Conservation (phyloP, 768 basidiomycete genomes). For the Fibroporia radiculosa region DNA sequence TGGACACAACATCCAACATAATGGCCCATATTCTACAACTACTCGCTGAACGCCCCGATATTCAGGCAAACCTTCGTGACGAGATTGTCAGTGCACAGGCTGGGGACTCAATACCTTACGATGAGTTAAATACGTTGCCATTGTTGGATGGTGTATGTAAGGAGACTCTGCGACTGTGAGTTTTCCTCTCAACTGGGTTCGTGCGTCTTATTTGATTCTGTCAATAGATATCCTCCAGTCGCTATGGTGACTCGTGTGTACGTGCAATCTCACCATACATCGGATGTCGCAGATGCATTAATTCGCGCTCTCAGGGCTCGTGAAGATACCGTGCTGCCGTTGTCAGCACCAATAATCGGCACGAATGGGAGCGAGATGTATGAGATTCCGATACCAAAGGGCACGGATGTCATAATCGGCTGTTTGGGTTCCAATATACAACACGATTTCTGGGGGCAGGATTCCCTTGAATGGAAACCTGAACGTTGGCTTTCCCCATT, state of each 20-base stretch:
- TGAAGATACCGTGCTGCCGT: slow-evolving; percentile 51
- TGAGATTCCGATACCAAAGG: slow-evolving; percentile 39
- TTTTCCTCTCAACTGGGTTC: background rate
- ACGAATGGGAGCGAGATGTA: slow-evolving; percentile 30
- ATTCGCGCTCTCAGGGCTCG: slow-evolving; percentile 24
- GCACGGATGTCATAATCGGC: slow-evolving; percentile 33
- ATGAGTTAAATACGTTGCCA: slow-evolving; percentile 5
- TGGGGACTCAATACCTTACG: slow-evolving; percentile 6
- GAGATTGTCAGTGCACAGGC: slow-evolving; percentile 4
- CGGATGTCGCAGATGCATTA: background rate
- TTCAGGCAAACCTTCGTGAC: slow-evolving; percentile 8
- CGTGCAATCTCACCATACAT: slow-evolving; percentile 12
- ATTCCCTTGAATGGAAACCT: slow-evolving; percentile 26
- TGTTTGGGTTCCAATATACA: slow-evolving; percentile 33
- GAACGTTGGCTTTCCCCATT: slow-evolving; percentile 15
- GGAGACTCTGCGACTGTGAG: slow-evolving; percentile 9
- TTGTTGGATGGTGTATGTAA: slow-evolving; percentile 7
- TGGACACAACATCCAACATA: slow-evolving; percentile 12
- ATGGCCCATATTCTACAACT: slow-evolving; percentile 4
- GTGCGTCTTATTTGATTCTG: background rate
- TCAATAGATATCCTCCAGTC: background rate
- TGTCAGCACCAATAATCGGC: slow-evolving; percentile 39
- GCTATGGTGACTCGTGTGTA: background rate
- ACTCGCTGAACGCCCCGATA: slow-evolving; percentile 9
- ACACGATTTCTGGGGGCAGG: slow-evolving; percentile 28